Conservation (phyloP, 257 asterid genomes). For the Gentiana dahurica region DNA sequence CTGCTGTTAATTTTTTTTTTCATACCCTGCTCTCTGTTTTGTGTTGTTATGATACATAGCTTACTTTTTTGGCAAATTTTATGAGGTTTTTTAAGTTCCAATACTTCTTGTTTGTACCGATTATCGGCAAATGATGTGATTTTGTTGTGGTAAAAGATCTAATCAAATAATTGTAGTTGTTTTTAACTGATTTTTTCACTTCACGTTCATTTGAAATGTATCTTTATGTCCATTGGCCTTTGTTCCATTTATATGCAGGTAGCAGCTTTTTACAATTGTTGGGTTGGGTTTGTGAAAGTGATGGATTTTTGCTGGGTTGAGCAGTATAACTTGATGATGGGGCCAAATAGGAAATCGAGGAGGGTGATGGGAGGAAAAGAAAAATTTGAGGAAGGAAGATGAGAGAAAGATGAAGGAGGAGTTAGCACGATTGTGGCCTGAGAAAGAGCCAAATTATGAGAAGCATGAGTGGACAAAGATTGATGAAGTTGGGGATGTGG, state of each 20-base stretch:
- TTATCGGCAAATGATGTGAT: too few relatives aligned
- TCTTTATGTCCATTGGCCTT: not conserved
- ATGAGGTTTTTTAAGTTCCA: too few relatives aligned
- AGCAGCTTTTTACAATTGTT: constrained; percentile 78
- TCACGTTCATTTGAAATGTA: not conserved
- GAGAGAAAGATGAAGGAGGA: constrained; percentile 72
- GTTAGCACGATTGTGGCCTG: constrained; percentile 73
- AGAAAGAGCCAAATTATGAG: constrained; percentile 55
- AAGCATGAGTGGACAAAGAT: constrained; percentile 82
- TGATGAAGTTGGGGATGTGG: constrained; percentile 61
- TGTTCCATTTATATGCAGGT: constrained; percentile 41
- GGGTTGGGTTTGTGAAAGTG: constrained; percentile 63
- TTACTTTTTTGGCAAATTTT: constrained; percentile 9
- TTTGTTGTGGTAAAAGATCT: too few relatives aligned
- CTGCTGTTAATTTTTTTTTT: too few relatives aligned
- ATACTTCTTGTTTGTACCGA: too few relatives aligned
- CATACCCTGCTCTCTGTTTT: too few relatives aligned
- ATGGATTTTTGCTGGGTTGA: constrained; percentile 93
- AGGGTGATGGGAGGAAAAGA: constrained; percentile 93
- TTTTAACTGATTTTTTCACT: too few relatives aligned
- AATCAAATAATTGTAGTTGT: too few relatives aligned
- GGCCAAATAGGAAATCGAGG: constrained; percentile 71
- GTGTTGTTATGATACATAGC: constrained; percentile 50
- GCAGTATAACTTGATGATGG: constrained; percentile 76
- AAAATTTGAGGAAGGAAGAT: constrained; percentile 71